Evolutionary conservation across 2,329 filamentous ascomycete genomes (phyloP).

Genomic region (Cercospora canescens): DNA sequence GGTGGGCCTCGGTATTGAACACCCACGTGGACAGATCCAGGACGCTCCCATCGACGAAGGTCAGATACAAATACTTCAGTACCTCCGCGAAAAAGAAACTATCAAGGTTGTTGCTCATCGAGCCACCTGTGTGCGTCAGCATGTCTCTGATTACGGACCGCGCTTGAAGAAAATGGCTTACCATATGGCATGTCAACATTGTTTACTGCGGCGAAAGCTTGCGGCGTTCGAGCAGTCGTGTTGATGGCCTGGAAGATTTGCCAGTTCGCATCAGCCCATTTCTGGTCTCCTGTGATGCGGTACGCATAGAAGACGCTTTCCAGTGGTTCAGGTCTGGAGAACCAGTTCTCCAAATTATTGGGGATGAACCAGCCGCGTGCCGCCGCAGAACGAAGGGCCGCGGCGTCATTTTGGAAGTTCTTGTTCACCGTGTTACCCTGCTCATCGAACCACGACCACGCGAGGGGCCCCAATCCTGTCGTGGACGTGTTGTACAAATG

Average conservation of each 20-base stretch:
- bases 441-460: conserved; percentile 26
- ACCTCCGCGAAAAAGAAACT: conserved; percentile 73
- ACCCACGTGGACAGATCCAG: conserved; percentile 50
- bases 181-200: conserved; percentile 22
- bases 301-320: conserved; percentile 61
- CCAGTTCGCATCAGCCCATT: conserved; percentile 45
- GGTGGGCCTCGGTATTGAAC: conserved; percentile 50
- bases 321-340: conserved; percentile 50
- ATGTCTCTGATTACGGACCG: neutral
- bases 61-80: conserved; percentile 61
- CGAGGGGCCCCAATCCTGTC: conserved; percentile 24
- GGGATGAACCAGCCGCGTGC: conserved; percentile 23
- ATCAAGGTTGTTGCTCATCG: conserved; percentile 18
- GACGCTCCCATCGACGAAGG: conserved; percentile 44
- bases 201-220: conserved; percentile 20
- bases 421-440: conserved; percentile 20
- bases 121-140: conserved; percentile 4
- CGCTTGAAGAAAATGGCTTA: neutral
- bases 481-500: conserved; percentile 37
- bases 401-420: conserved; percentile 19
- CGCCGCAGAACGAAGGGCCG: conserved; percentile 16
- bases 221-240: conserved; percentile 38
- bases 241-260: conserved; percentile 46
- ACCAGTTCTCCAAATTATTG: conserved; percentile 21
- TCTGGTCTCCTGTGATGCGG: conserved; percentile 55